Percentiles rank a stretch among this genome's conserved stretches.
These are phyloP conservation scores for Coprinellus micaceus DNA, from an alignment of 768 basidiomycete species.

Conservation along the genomic window DNA sequence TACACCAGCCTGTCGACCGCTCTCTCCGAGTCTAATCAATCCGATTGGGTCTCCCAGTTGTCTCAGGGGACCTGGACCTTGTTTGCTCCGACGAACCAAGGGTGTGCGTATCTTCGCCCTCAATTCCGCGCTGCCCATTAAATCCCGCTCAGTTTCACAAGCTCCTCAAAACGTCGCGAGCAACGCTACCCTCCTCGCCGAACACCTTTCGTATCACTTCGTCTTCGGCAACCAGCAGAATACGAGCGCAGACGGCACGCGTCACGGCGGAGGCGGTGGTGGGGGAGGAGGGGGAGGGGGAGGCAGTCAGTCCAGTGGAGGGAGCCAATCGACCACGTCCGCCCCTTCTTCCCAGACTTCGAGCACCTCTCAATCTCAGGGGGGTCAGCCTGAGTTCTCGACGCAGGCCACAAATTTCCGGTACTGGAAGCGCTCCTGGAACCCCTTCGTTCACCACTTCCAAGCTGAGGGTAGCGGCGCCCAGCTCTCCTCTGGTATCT, in stretches of 20 bases:
- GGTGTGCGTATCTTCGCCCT: slow-evolving; percentile 38
- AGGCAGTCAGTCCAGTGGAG: slow-evolving; percentile 6
- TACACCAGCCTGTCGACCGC: slow-evolving; percentile 40
- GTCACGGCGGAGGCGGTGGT: slow-evolving; percentile 15
- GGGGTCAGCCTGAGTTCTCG: too few species aligned
- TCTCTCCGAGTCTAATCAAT: slow-evolving; percentile 39
- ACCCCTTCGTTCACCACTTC: slow-evolving; percentile 7
- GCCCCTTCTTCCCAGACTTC: too few species aligned
- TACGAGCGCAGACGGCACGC: slow-evolving; percentile 13
- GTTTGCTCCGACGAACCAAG: slow-evolving; percentile 54
- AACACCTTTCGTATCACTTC: slow-evolving; percentile 56
- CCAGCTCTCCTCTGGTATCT: slow-evolving; percentile 34
- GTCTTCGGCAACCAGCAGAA: slow-evolving; percentile 46
- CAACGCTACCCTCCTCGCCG: slow-evolving; percentile 31
- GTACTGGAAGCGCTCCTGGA: slow-evolving; percentile 10
- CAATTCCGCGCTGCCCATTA: slow-evolving; percentile 14
- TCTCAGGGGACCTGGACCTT: slow-evolving; percentile 43
- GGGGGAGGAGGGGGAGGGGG: too few species aligned
- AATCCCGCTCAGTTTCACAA: slow-evolving; percentile 25
- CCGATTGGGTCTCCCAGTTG: slow-evolving; percentile 37
- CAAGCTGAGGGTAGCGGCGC: background rate
- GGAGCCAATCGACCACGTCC: slow-evolving; percentile 3
- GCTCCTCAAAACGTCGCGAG: slow-evolving; percentile 21
- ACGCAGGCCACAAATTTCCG: too few species aligned
- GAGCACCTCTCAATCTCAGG: too few species aligned